A percentile compares a stretch with the other conserved stretches of the same genome.
phyloP scores from a whole-genome alignment of 306 rosid species.

The Castanea crenata region DNA sequence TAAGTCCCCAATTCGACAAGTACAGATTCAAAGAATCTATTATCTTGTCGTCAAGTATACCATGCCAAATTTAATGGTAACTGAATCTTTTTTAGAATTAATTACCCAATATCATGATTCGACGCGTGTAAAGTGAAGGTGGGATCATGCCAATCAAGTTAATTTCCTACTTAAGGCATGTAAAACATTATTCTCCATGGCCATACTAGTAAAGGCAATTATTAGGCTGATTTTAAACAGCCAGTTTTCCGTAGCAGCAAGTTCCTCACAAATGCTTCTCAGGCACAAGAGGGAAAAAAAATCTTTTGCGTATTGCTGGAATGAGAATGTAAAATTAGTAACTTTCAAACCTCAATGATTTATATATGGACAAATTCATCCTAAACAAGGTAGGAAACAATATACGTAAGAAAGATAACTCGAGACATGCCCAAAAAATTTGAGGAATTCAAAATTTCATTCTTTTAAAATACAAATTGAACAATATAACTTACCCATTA shows the following conservation, averaged over 20 bases:
- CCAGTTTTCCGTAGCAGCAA: background rate
- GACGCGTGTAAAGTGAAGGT: background rate
- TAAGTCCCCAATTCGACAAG: background rate
- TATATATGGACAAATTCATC: background rate
- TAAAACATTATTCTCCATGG: background rate
- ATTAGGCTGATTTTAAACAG: background rate
- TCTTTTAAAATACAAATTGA: background rate
- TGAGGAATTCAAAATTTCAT: background rate
- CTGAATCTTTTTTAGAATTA: background rate
- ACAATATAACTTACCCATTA: background rate
- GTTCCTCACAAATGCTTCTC: background rate
- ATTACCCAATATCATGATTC: background rate
- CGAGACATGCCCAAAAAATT: background rate
- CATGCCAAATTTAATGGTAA: background rate
- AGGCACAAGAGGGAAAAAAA: background rate
- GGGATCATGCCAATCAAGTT: background rate
- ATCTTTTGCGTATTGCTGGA: background rate
- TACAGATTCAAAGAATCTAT: background rate
- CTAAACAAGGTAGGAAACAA: background rate
- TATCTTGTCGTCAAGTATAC: background rate
- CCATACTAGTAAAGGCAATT: background rate
- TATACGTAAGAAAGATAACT: background rate
- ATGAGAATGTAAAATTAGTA: background rate
- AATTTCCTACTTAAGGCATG: background rate
- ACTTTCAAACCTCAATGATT: background rate